Evolutionary conservation across 1,139 yeast species (phyloP), one percentile per base, ranked within the genome.

Genomic region (Lodderomyces elongisporus): DNA sequence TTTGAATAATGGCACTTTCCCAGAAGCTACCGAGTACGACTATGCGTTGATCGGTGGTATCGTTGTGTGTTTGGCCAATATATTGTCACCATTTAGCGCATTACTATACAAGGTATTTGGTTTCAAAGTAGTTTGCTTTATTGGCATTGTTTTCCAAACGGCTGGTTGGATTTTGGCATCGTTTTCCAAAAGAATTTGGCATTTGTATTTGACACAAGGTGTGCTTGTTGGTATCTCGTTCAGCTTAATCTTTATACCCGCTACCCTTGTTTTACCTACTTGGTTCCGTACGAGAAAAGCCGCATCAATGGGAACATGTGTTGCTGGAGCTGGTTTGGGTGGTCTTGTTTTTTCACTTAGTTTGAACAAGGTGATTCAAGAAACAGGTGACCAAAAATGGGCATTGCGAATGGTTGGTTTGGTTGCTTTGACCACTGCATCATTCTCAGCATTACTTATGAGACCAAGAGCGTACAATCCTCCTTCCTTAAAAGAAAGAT

Each of bases 11-110:
- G 53, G 70, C 31, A 56, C 62, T 2, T 80, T 79, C 42, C 68
- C 73, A 0, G 83, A 77, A 0, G 83, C 85, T 0, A 58, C 76
- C 0, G 58, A 64, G 37, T 68, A 69, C 42, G 83, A 79, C 39
- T 83, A 65, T 57, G 87, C 91, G 1, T 58, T 80, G 38, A 71
- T 83, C 39, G 87, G 89, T 3, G 88, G 91, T 2, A 40, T 81
- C 8, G 72, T 75, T 12, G 71, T 79, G 12, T 74, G 69, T 31
- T 47, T 74, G 16, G 85, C 85, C 2, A 81, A 79, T 48, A 51
- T 65, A 22, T 51, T 74, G 20, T 71, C 85, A 2, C 87, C 89
- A 0, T 43, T 79, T 13, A 70, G 58, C 16, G 58, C 63, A 1
- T 37, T 68, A 21, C 33, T 56, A 3, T 57, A 58, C 33, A 57